Base-by-base conservation (phyloP, 31 red algal genomes). In the Bonnemaisonia californica region DNA sequence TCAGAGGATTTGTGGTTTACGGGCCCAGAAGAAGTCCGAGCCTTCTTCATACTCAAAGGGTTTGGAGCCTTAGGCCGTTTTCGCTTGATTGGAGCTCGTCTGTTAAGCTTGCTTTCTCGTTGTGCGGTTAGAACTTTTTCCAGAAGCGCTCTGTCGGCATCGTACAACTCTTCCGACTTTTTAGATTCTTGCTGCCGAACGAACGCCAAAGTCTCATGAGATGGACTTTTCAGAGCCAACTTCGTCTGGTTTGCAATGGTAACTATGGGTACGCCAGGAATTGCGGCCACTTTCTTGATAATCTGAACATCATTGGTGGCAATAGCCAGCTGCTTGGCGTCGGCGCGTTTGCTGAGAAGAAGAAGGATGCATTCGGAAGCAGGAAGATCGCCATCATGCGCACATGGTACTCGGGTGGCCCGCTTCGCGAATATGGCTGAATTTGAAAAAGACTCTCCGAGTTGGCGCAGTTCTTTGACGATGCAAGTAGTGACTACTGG, bases 41-140 rank as follows among this genome's bases (percentile, higher is more conserved):
- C 24, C 59, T 63, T 91, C 54, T 91, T 91, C 40, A 91, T 45
- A 69, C 88, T 91, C 47, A 91, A 69, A 3, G 88, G 88, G 57
- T 91, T 91, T 19, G 88, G 88, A 5, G 71, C 88, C 45, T 91
- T 91, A 5, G 88, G 74, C 29, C 63, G 26, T 69, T 83, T 83
- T 34, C 65, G 41, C 69, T 81, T 89, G 41, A 8, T 41, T 36
- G 54, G 28, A 37, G 23, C 29, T 11, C 34, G 30, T 9, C 41
- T 34, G n/a, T 51, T n/a, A 28, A 3, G 54, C 51, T 41, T 4
- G 2, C 30, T 74, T 27, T 42, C 41, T 13, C 16, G 37, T 74
- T 62, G 59, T 8, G 33, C 80, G 4, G n/a, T 56, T 59, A 42
- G 40, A 59, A 78, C 47, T 54, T 77, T 77, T 24, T 84, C 47